Percentiles rank a stretch among this genome's conserved stretches.
Conservation (phyloP, 2,329 filamentous ascomycete genomes). For the Emericellopsis atlantica region DNA sequence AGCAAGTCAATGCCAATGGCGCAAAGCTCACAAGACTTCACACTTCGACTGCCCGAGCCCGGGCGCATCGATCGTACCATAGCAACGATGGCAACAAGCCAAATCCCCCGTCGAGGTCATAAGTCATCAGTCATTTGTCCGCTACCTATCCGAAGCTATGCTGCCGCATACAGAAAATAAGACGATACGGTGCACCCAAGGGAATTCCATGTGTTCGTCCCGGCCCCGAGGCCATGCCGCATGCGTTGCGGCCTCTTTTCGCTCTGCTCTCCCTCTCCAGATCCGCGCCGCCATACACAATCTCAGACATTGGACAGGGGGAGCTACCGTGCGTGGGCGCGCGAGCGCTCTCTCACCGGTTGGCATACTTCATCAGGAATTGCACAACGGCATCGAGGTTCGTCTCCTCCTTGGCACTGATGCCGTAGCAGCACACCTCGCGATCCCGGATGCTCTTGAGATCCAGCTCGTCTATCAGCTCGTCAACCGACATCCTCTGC, state of each 20-base stretch:
- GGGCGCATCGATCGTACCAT: too few relatives aligned
- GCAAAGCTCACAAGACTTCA: too few relatives aligned
- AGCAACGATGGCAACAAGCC: too few relatives aligned
- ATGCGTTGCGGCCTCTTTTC: constrained; percentile 3
- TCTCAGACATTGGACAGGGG: not conserved
- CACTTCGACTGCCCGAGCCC: too few relatives aligned
- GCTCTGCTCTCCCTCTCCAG: not conserved
- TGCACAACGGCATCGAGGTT: constrained; percentile 95
- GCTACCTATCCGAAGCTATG: not conserved
- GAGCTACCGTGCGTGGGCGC: too few relatives aligned
- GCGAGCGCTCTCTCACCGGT: constrained; percentile 37
- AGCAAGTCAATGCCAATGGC: too few relatives aligned
- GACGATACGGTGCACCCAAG: not conserved
- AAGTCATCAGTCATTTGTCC: not conserved
- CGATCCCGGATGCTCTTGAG: constrained; percentile 80
- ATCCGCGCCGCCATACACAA: not conserved
- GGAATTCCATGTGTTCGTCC: not conserved
- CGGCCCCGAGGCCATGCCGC: constrained; percentile 3
- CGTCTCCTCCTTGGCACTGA: constrained; percentile 97
- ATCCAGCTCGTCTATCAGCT: constrained; percentile 86
- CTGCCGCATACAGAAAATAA: too few relatives aligned
- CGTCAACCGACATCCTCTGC: constrained; percentile 84
- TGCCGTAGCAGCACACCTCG: constrained; percentile 96
- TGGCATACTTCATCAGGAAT: constrained; percentile 87
- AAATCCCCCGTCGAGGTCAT: too few relatives aligned